Evolutionary conservation across 1,284 basidiomycete genomes (phyloP), one percentile per base, ranked within the genome.

Genomic region (Ceratobasidium theobromae): DNA sequence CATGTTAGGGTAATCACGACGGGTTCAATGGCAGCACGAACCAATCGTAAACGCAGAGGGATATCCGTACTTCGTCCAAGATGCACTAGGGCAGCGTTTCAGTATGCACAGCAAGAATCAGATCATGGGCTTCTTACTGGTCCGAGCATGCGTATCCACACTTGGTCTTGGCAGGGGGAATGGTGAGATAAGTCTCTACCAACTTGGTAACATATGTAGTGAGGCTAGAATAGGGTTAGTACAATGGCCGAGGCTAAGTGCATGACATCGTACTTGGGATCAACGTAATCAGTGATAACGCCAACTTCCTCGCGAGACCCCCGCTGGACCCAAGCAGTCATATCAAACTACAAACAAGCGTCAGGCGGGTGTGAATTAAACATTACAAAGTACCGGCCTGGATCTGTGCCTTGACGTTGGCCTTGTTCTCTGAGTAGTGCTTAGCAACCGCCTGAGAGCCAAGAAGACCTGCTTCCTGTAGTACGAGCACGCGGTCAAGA

Each of bases 61-160:
- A 74, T 93, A 95, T 64, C 92, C 91, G 49, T 88, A 91, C 79
- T 90, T 93, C 68, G 77, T 78, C 89, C 91, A 95, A 45, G 89
- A 91, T 68, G 92, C 89, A 73, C 88, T 90, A 60, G 30, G 27
- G 33, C 14, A 38, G 73, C 49, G 9, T 38, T 38, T 38, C 35
- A 38, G 35, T 70, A 71, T 71, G 73, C 57, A 68, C 71, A 43
- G 72, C 45, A 16, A 52, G 69, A 40, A 67, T 65, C 25, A 69
- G 65, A 68, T 65, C n/a, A 65, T 72, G 71, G 72, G 51, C 12
- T 45, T 69, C 81, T 72, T 76, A 91, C 88, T 92, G 89, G 75
- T 98, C 96, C 69, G 89, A 93, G 79, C 94, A 98, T 18, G 93
- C 95, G 75, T 98, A 98, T 32, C 95, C 93, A 76, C 95, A 95